phyloP scores from a whole-genome alignment of 441 rosid genomes.

The Corymbia citriodora region DNA sequence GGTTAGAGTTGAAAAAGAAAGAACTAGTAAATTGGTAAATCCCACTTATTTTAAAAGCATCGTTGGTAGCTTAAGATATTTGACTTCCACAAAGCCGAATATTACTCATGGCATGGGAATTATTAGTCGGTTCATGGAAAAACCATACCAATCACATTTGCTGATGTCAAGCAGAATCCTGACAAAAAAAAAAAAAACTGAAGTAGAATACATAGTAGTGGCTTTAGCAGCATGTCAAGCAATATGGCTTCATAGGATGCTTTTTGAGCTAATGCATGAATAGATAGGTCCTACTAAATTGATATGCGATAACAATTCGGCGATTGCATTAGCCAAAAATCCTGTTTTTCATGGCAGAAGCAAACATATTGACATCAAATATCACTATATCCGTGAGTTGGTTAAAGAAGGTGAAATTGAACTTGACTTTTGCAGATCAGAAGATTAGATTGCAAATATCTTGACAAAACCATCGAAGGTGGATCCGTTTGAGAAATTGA shows the following conservation, averaged over 20 bases:
- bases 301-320: not conserved
- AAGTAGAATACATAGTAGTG: not conserved
- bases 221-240: not conserved
- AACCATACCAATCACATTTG: not conserved
- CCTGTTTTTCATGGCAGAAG: not conserved
- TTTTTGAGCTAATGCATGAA: not conserved
- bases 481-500: too few relatives aligned
- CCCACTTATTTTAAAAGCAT: not conserved
- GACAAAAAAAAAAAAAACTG: too few relatives aligned
- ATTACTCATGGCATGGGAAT: not conserved
- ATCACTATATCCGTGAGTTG: not conserved
- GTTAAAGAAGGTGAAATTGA: too few relatives aligned
- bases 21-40: not conserved
- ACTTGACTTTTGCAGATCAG: rapidly evolving
- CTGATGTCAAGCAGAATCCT: too few relatives aligned
- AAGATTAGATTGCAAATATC: not conserved
- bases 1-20: not conserved
- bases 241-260: not conserved
- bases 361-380: too few relatives aligned
- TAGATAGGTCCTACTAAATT: not conserved
- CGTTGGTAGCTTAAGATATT: too few relatives aligned
- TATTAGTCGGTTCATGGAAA: not conserved
- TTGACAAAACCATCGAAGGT: not conserved
- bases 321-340: too few relatives aligned
- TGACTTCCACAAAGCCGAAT: not conserved